phyloP scores from a whole-genome alignment of 83 land plant species.

The Picea engelmannii region DNA sequence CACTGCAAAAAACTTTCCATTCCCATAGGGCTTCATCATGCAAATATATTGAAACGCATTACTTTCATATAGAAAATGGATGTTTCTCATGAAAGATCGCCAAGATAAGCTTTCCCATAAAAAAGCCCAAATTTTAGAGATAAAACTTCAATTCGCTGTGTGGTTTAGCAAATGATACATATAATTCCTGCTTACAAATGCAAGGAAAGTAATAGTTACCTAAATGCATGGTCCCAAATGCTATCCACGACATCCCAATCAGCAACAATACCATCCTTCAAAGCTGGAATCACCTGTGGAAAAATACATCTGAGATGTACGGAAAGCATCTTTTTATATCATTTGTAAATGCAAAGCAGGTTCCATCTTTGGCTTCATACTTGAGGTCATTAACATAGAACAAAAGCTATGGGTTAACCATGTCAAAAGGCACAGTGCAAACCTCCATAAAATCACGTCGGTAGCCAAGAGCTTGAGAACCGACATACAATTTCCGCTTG shows the following conservation, averaged over 20 bases:
- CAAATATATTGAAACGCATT: too few species aligned
- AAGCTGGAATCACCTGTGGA: slow-evolving; percentile 81
- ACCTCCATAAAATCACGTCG: slow-evolving; percentile 98
- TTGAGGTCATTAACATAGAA: neutral
- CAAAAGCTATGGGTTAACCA: neutral
- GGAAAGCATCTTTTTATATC: neutral
- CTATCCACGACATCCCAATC: slow-evolving; percentile 96
- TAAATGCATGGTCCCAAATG: slow-evolving; percentile 94
- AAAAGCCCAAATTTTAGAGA: neutral
- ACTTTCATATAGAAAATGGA: too few species aligned
- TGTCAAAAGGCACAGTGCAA: neutral
- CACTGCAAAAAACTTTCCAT: too few species aligned
- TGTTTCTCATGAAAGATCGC: too few species aligned
- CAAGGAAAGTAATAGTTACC: slow-evolving; percentile 36
- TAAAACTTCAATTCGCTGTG: neutral
- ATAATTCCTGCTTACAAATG: neutral
- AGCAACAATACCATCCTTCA: slow-evolving; percentile 82
- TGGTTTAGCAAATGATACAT: neutral
- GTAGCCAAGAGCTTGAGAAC: slow-evolving; percentile 78
- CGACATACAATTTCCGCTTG: slow-evolving; percentile 80
- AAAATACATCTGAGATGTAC: neutral
- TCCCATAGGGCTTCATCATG: too few species aligned
- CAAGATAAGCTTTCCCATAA: too few species aligned
- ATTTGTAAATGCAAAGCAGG: neutral
- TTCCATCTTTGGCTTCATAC: neutral